Base-by-base conservation (phyloP, 1,284 basidiomycete species). In the Ceratobasidium theobromae region DNA sequence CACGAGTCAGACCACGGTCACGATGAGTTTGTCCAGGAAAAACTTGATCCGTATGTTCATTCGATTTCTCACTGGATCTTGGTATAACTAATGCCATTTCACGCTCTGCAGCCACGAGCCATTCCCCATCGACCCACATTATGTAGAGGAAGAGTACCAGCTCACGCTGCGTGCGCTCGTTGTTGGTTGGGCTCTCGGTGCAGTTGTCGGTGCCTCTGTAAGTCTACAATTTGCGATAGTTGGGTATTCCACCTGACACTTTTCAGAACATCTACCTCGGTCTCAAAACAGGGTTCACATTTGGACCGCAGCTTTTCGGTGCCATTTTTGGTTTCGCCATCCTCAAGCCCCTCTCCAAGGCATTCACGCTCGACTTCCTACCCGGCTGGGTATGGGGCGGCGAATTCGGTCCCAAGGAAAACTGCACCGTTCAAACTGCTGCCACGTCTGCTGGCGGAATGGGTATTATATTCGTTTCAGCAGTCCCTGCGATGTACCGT, bases 401-500 rank as follows among this genome's bases (percentile, higher is more conserved):
- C 32, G 43, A 12, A 68, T 88, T 88, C 71, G 86, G 86, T 40
- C 86, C 86, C 27, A 85, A 85, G 74, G 86, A 88, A 73, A 87
- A 88, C 74, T 84, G 83, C 73, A 84, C 82, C 4, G 81, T 83
- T 30, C 84, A 84, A 60, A 72, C 72, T 18, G 72, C 73, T 43
- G 74, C 73, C 40, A 73, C 73, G 21, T 79, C 85, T 53, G 76
- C 84, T 33, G 84, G 83, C 65, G 83, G 82, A 43, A 75, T 86
- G 65, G 67, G 67, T 16, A 82, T 85, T 68, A 79, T 87, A 30
- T 86, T 86, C 73, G 86, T 86, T 69, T 78, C 80, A 60, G 87
- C 84, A 46, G 76, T 89, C 54, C 86, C 86, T 5, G 86, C 86
- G n/a, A 83, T 86, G 77, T 87, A 86, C 71, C 83, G 83, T 53